phyloP scores from a whole-genome alignment of 2,329 filamentous ascomycete genomes.

The Trichoderma endophyticum region DNA sequence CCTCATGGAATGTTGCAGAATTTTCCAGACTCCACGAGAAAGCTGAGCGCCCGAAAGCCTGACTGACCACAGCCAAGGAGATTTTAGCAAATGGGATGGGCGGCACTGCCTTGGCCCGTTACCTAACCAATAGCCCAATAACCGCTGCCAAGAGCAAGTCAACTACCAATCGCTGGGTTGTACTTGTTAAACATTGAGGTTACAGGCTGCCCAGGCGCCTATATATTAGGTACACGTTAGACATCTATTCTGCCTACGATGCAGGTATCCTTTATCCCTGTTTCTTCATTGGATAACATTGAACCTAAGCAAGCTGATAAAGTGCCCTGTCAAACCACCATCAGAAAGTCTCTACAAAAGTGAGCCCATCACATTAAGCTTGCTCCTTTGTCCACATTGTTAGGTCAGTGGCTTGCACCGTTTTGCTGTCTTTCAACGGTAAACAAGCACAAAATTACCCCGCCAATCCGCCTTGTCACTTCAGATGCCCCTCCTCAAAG shows the following conservation, averaged over 20 bases:
- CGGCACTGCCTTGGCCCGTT: not conserved
- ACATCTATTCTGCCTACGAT: not conserved
- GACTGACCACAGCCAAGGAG: not conserved
- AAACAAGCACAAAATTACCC: not conserved
- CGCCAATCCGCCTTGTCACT: not conserved
- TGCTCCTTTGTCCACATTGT: not conserved
- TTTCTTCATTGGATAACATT: not conserved
- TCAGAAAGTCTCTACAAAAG: not conserved
- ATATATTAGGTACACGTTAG: not conserved
- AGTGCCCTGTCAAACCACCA: not conserved
- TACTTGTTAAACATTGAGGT: not conserved
- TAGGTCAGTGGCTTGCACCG: not conserved
- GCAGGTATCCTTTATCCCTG: not conserved
- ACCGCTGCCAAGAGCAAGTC: not conserved
- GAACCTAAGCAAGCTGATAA: too few species aligned
- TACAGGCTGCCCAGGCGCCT: not conserved
- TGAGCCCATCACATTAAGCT: not conserved
- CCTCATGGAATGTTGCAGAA: conserved; percentile 27
- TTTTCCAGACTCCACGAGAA: conserved; percentile 26
- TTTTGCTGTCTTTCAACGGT: not conserved
- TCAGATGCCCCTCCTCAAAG: not conserved
- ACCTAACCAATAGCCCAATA: not conserved
- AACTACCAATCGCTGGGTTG: not conserved
- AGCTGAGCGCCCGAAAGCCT: not conserved
- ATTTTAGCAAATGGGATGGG: not conserved